Conservation (phyloP, 129 eudicot species). For the Helichrysum umbraculigerum region DNA sequence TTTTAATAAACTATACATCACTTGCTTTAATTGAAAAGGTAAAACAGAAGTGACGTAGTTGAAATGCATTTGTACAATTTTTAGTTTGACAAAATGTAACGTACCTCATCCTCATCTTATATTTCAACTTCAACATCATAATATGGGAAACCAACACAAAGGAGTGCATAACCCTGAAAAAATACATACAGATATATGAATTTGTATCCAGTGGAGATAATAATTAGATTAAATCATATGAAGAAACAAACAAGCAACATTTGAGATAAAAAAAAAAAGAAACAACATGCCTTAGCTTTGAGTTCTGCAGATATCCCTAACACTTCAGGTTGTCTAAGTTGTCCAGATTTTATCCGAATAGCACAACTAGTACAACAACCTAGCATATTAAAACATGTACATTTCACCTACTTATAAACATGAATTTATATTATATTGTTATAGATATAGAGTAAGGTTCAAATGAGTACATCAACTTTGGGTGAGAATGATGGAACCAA, state of each 20-base stretch:
- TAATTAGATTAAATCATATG: background rate
- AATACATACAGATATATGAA: background rate
- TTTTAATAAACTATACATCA: background rate
- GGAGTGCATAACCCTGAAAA: conserved; percentile 97
- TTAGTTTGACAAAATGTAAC: no score
- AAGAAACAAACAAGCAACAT: no score
- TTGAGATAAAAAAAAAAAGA: no score
- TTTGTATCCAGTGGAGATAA: background rate
- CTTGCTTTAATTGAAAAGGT: background rate
- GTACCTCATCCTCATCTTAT: conserved; percentile 98
- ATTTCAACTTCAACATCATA: conserved; percentile 97
- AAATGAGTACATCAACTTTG: no score
- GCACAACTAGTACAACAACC: conserved; percentile 99
- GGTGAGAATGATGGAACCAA: no score
- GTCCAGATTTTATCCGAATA: conserved; percentile 93
- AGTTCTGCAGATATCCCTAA: conserved; percentile 95
- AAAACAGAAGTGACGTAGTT: no score
- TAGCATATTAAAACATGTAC: conserved; percentile 27
- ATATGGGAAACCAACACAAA: conserved; percentile 92
- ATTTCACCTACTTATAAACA: background rate
- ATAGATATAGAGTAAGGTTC: no score
- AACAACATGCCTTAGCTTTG: conserved; percentile 61
- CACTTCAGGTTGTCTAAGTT: conserved; percentile 95
- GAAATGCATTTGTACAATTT: no score
- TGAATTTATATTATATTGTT: no score